Evolutionary conservation across 2,329 filamentous ascomycete genomes (phyloP).

Genomic region (Trichoderma atrobrunneum): DNA sequence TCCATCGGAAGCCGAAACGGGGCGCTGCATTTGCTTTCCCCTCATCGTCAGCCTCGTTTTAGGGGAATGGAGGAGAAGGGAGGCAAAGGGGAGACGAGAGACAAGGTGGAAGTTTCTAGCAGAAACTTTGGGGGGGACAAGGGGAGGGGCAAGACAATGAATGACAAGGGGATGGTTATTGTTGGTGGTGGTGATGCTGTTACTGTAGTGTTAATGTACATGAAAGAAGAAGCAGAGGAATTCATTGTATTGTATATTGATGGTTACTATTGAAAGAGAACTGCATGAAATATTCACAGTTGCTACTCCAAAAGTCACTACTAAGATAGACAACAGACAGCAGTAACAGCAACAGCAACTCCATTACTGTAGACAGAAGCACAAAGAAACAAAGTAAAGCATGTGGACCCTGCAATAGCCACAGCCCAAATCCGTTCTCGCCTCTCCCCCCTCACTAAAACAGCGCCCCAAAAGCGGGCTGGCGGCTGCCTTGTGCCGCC

Average conservation of each 20-base stretch:
- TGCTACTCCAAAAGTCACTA: neutral
- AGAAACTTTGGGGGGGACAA: neutral
- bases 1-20: neutral
- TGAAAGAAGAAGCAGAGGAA: neutral
- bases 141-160: neutral
- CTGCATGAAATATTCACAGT: neutral
- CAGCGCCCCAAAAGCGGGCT: neutral
- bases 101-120: constrained; percentile 7
- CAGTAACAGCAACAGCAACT: neutral
- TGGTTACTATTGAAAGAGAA: neutral
- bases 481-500: constrained; percentile 13
- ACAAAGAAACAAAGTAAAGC: neutral
- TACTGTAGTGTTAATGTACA: neutral
- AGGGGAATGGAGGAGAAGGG: neutral
- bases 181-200: neutral
- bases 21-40: neutral
- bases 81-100: neutral
- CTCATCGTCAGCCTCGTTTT: constrained; percentile 17
- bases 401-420: neutral
- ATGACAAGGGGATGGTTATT: neutral
- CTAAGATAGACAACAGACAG: too few relatives aligned
- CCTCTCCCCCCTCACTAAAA: neutral
- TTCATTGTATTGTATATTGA: neutral
- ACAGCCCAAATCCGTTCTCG: neutral
- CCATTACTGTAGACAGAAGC: neutral